Evolutionary conservation across 2,329 filamentous ascomycete species (phyloP), one percentile per base, ranked within the genome.

Genomic region (Talaromyces pinophilus): DNA sequence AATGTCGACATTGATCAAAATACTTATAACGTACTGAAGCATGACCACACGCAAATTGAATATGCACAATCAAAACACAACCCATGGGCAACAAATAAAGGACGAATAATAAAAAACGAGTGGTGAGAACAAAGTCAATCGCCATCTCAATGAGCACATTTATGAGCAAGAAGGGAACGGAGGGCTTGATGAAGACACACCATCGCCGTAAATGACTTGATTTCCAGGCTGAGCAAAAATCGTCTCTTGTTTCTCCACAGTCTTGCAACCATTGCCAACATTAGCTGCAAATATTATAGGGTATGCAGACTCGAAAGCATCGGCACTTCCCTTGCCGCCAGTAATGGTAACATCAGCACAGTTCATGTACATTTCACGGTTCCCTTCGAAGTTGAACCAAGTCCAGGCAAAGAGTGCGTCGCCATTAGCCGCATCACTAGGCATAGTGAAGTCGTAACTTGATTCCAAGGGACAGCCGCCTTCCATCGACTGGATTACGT

Each of bases 361-460:
- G 80, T 92, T 92, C 89, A 92, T 92, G 84, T 95, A 95, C 86
- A 91, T 91, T 77, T 94, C 91, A 60, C 91, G 85, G 80, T 93
- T 93, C 33, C 91, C 91, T 46, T 90, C 78, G 69, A 87, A 81
- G 82, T 92, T 92, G 81, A 91, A 89, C 89, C 89, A 92, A 28
- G 87, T 88, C 92, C 92, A 94, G 50, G 88, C 87, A 60, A 93
- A 85, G 55, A 93, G 76, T 65, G 87, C 89, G 38, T 88, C 73
- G 1, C 85, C 78, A 78, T 82, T 67, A 19, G 87, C 86, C 0
- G 86, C 86, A 69, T 89, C 87, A 2, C 78, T 76, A 8, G 91
- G 91, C 40, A 93, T 79, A 42, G 82, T 85, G 77, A 93, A 93
- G 71, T 84, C 78, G 77, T 89, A 91, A 65, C 78, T 83, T 46